Evolutionary conservation across 1,139 yeast species (phyloP), one percentile per base, ranked within the genome.

Genomic region (Candida glucosophila): DNA sequence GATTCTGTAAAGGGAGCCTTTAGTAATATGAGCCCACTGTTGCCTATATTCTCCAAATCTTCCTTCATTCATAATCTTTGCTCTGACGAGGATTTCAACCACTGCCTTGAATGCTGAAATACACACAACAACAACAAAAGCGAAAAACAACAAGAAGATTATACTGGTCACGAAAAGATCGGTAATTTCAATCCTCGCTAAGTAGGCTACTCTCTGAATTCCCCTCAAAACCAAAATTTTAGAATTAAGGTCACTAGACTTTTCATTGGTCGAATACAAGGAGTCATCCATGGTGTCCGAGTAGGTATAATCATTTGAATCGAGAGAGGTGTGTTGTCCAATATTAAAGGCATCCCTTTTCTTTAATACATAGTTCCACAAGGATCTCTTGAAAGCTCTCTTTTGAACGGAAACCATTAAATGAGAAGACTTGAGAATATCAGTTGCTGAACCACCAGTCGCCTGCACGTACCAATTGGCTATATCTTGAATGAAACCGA

Each of bases 391-490:
- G 19, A 49, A 41, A 21, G 43, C 46, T 8, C 20, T 23, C 49
- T 78, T 81, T 49, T 86, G 94, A 6, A 86, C 95, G 5, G 93
- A 78, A 29, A 88, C 71, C 3, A 95, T 77, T 43, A 68, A 67
- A 41, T 41, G 77, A 41, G 41, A 59, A 51, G 58, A 58, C 10
- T 68, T 57, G 25, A 86, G 52, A 24, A 85, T 71, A 31, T 80
- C 79, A 3, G 95, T 78, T 3, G 93, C 77, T 1, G 68, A 52
- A 32, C 98, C 98, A 22, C 96, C 96, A 1, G 98, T 90, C n/a
- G 95, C 65, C 55, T 88, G 95, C 30, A 90, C 77, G 55, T 90
- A 90, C 98, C 98, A 90, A 49, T 77, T 73, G 41, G 93, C 79
- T 32, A 88, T 82, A 25, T 63, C 52, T 53, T 90, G 98, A 73